Evolutionary conservation across 179 eudicot species (phyloP), one percentile per base, ranked within the genome.

Genomic region (Silene vulgaris): DNA sequence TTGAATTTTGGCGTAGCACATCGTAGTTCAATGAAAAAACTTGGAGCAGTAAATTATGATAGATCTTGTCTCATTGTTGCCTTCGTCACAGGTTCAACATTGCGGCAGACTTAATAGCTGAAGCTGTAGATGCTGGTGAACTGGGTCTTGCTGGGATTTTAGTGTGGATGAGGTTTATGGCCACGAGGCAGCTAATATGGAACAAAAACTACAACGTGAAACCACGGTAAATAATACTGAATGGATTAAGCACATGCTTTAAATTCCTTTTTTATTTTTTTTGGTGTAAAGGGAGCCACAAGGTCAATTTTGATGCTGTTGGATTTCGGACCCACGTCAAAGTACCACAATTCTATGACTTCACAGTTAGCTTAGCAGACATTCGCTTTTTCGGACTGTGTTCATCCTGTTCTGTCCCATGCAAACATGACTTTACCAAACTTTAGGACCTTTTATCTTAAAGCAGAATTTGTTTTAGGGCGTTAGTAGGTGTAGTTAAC

Each of bases 141-240:
- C 80, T 90, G 70, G 99, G 99, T 71, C 89, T 96, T 86, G 97
- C 97, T 59, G 97, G 89, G 56, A 87, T 96, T 83, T 87, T 96
- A 76, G 99, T 96, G 76, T 96, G 99, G 98, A 88, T 96, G 99
- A 89, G 99, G 81, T 96, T 90, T 75, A 96, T 96, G 99, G 97
- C 97, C 40, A 93, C 96, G 69, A 90, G 98, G 79, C 99, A 93
- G 84, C 88, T 96, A 65, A 85, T 93, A 80, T 96, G 99, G 98
- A 96, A 96, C 78, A 93, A 96, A 85, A 93, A 91, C 77, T 96
- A 96, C 89, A 93, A 93, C 74, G 98, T 96, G 66, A 96, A 96
- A 78, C 99, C 99, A 78, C 90, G 99, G 99, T 93, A 89, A 64
- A 30, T 80, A 78, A 29, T 64, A 35, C 19, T 50, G 37, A 1